Evolutionary conservation across 495 filamentous ascomycete species (phyloP).

Genomic region (Penicillium canescens): DNA sequence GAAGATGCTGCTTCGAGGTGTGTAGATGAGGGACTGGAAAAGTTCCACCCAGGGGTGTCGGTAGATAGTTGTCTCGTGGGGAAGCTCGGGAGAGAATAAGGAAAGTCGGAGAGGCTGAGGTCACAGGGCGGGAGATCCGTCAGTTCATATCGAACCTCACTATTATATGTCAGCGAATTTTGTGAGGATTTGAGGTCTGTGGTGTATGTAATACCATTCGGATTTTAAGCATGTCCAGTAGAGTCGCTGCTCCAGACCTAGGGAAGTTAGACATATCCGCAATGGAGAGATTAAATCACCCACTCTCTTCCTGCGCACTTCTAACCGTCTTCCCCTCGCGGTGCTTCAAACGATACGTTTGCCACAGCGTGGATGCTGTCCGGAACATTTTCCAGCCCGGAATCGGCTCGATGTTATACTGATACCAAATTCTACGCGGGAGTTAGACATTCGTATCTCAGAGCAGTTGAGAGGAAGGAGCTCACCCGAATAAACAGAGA

Average conservation of each 20-base stretch:
- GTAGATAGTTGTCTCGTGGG: conserved; percentile 19
- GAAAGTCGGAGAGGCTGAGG: conserved; percentile 34
- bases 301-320: conserved; percentile 35
- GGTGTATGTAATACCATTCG: conserved; percentile 25
- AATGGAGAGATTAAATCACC: conserved; percentile 6
- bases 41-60: conserved; percentile 13
- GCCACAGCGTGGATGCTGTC: conserved; percentile 40
- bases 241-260: conserved; percentile 37
- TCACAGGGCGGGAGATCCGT: conserved; percentile 31
- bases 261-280: conserved; percentile 3
- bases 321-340: conserved; percentile 26
- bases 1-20: conserved; percentile 31
- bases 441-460: background rate
- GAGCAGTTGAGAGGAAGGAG: background rate
- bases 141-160: conserved; percentile 39
- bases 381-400: conserved; percentile 41
- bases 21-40: conserved; percentile 20
- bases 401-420: conserved; percentile 41
- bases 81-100: conserved; percentile 33
- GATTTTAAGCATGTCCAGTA: conserved; percentile 45
- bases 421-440: conserved; percentile 36
- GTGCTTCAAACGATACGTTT: conserved; percentile 34
- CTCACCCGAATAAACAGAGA: conserved; percentile 39
- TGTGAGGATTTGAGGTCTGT: background rate
- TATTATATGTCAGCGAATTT: conserved; percentile 1